These are phyloP conservation scores for Mycena olivaceomarginata DNA, from an alignment of 768 basidiomycete species.

Conservation along the genomic window DNA sequence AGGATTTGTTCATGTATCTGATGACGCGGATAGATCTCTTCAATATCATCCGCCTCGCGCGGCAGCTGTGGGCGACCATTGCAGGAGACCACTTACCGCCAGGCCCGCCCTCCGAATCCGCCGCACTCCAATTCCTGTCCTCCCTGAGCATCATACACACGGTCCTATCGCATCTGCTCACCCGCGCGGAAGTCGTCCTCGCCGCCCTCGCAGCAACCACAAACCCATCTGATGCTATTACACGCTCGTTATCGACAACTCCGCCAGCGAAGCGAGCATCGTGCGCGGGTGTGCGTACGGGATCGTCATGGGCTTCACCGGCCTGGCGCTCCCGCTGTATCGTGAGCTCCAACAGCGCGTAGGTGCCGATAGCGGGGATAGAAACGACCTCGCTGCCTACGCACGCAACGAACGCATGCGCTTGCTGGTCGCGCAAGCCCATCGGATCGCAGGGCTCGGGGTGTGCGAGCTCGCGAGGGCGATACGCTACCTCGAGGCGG, in stretches of 20 bases:
- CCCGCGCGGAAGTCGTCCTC: not conserved
- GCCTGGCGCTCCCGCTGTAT: not conserved
- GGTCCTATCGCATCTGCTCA: not conserved
- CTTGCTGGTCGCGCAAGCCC: not conserved
- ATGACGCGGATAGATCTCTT: no score
- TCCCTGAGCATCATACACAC: not conserved
- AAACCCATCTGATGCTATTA: no score
- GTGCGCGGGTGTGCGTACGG: not conserved
- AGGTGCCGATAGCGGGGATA: not conserved
- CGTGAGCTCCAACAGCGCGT: not conserved
- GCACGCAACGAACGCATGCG: not conserved
- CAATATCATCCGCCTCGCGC: not conserved
- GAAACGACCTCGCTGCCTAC: not conserved
- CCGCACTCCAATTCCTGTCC: not conserved
- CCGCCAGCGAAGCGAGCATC: not conserved
- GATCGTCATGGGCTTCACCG: not conserved
- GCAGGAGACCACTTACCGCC: not conserved
- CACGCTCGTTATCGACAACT: no score
- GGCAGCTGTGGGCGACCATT: not conserved
- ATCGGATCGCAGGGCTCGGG: not conserved
- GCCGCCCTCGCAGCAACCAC: not conserved
- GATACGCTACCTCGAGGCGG: not conserved
- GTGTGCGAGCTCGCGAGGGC: constrained; percentile 5
- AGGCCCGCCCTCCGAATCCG: not conserved
- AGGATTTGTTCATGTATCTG: no score